These are phyloP conservation scores for Oryza meridionalis DNA, from an alignment of 176 grass and related monocot species.

Conservation along the genomic window DNA sequence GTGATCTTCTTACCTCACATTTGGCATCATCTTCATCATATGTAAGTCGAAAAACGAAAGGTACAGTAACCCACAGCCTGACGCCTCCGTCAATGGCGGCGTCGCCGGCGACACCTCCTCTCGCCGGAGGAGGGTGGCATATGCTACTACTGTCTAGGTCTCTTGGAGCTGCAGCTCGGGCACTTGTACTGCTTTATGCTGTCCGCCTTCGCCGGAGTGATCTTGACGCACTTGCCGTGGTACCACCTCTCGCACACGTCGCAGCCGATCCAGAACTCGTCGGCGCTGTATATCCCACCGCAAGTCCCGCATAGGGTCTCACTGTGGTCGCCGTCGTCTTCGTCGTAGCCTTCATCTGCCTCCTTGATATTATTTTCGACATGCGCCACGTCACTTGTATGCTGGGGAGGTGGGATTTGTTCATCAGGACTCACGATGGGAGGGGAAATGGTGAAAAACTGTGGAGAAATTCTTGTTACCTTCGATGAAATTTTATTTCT, in stretches of 20 bases:
- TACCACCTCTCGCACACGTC: constrained; percentile 96
- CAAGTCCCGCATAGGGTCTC: constrained; percentile 93
- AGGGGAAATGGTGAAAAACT: constrained; percentile 10
- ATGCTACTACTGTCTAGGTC: constrained; percentile 62
- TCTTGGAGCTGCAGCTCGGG: constrained; percentile 87
- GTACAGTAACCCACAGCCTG: constrained; percentile 49
- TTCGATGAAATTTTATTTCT: constrained; percentile 69
- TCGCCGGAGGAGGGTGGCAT: neutral
- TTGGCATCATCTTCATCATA: constrained; percentile 48
- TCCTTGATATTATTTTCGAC: constrained; percentile 61
- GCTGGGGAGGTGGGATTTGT: constrained; percentile 41
- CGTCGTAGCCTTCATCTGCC: constrained; percentile 66
- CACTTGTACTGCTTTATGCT: constrained; percentile 99
- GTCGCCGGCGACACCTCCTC: neutral
- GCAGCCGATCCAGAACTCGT: constrained; percentile 95
- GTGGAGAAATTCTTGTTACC: constrained; percentile 43
- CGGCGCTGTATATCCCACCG: constrained; percentile 74
- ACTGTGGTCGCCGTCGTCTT: constrained; percentile 85
- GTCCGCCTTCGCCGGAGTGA: constrained; percentile 90
- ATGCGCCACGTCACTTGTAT: constrained; percentile 54
- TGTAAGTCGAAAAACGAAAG: constrained; percentile 50
- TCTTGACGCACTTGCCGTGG: constrained; percentile 97
- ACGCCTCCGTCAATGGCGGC: constrained; percentile 17
- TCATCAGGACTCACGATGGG: neutral
- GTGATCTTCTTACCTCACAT: constrained; percentile 45